Evolutionary conservation across 2,329 filamentous ascomycete species (phyloP).

Genomic region (Fusarium nurragi): DNA sequence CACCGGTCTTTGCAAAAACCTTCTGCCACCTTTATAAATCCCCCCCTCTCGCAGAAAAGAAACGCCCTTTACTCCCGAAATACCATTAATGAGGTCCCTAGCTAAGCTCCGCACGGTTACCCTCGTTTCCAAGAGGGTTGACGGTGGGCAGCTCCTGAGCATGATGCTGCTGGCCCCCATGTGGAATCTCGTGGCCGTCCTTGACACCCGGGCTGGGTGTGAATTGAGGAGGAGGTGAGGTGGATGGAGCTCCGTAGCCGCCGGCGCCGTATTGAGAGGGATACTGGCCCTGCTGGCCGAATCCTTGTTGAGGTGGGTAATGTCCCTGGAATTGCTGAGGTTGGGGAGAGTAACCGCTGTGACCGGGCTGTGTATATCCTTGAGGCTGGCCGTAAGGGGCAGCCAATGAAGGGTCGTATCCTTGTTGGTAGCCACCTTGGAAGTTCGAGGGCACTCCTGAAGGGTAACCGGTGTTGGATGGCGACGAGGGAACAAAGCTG

Average conservation of each 20-base stretch:
- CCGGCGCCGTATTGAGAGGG: slow-evolving; percentile 35
- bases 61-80: slow-evolving; percentile 11
- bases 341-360: slow-evolving; percentile 37
- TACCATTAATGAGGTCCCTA: slow-evolving; percentile 13
- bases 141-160: slow-evolving; percentile 45
- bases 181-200: slow-evolving; percentile 21
- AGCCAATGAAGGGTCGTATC: slow-evolving; percentile 41
- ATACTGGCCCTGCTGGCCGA: slow-evolving; percentile 38
- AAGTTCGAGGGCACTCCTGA: slow-evolving; percentile 44
- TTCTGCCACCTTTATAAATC: neutral
- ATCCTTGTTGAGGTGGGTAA: slow-evolving; percentile 37
- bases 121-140: slow-evolving; percentile 45
- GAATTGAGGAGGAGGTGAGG: slow-evolving; percentile 44
- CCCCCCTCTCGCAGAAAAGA: slow-evolving; percentile 1
- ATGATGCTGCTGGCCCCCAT: slow-evolving; percentile 9
- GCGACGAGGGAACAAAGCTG: slow-evolving; percentile 36
- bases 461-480: slow-evolving; percentile 39
- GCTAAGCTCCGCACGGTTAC: slow-evolving; percentile 48
- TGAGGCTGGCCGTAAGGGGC: slow-evolving; percentile 38
- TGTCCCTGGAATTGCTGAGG: slow-evolving; percentile 30
- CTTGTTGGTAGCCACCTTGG: slow-evolving; percentile 37
- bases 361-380: slow-evolving; percentile 36
- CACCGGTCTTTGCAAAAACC: slow-evolving; percentile 19
- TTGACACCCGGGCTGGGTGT: slow-evolving; percentile 46
- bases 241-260: slow-evolving; percentile 35